These are phyloP conservation scores for Salvia sclarea DNA, from an alignment of 305 asterid genomes.

Conservation along the genomic window DNA sequence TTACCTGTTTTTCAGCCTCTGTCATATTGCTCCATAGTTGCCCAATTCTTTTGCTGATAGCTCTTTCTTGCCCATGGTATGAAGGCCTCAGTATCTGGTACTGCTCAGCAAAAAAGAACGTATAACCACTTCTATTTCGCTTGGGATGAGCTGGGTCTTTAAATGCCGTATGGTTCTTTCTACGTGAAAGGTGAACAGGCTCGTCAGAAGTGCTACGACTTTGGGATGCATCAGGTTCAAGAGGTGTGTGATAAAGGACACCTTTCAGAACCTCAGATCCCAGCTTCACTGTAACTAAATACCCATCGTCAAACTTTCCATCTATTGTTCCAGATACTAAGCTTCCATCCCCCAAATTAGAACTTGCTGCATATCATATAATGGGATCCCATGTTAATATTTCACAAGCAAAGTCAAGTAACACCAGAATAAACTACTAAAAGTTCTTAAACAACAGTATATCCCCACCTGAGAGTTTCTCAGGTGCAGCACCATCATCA, in stretches of 20 bases:
- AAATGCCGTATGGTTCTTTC: constrained; percentile 50
- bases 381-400: constrained; percentile 19
- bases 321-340: constrained; percentile 81
- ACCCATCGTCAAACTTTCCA: constrained; percentile 87
- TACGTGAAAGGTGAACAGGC: constrained; percentile 41
- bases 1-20: constrained; percentile 84
- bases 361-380: constrained; percentile 50
- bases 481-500: constrained; percentile 44
- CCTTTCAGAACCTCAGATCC: constrained; percentile 78
- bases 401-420: not conserved
- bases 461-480: constrained; percentile 58
- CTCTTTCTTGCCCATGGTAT: constrained; percentile 86
- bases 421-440: not conserved
- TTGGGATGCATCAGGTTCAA: constrained; percentile 38
- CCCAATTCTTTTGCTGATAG: constrained; percentile 78
- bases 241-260: constrained; percentile 69
- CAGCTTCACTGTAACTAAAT: constrained; percentile 63
- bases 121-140: constrained; percentile 80
- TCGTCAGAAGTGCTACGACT: constrained; percentile 38
- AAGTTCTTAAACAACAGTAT: not conserved
- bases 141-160: constrained; percentile 78
- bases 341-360: constrained; percentile 55
- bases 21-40: constrained; percentile 72
- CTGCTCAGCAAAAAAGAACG: constrained; percentile 90
- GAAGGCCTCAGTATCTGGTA: constrained; percentile 69